These are phyloP conservation scores for Staphylotrichum tortipilum DNA, from an alignment of 495 filamentous ascomycete genomes.

Conservation along the genomic window DNA sequence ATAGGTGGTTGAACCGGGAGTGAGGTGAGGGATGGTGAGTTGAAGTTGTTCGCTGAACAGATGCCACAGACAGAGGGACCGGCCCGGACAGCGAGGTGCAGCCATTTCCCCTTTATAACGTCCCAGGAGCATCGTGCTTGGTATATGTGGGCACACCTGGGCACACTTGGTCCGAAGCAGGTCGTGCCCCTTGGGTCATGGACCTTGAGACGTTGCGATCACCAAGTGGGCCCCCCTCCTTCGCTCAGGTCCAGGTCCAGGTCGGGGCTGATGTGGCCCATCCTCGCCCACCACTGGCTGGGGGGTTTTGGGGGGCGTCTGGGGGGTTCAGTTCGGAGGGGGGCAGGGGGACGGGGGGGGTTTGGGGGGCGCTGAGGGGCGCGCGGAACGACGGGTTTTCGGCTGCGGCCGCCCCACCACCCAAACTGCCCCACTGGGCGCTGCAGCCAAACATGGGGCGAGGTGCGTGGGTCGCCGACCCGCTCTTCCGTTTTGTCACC, in stretches of 20 bases:
- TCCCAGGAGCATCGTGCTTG: not conserved
- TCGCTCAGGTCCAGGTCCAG: conserved; percentile 1
- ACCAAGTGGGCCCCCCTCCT: conserved; percentile 7
- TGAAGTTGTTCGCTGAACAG: too few species aligned
- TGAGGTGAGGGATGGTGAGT: not conserved
- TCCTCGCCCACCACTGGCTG: too few species aligned
- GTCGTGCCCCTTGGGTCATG: conserved; percentile 1
- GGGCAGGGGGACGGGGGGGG: too few species aligned
- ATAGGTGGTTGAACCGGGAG: too few species aligned
- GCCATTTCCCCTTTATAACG: conserved; percentile 1
- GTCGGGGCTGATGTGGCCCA: too few species aligned
- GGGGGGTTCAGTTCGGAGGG: too few species aligned
- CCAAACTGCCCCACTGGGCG: conserved; percentile 3
- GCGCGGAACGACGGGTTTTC: conserved; percentile 1
- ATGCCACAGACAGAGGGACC: not conserved
- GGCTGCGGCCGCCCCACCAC: conserved; percentile 3
- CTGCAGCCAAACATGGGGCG: not conserved
- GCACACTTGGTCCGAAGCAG: not conserved
- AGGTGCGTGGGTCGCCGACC: not conserved
- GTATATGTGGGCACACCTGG: not conserved
- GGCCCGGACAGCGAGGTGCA: not conserved
- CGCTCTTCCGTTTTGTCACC: conserved; percentile 8
- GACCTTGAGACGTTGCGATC: not conserved
- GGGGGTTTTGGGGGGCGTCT: too few species aligned
- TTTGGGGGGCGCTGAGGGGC: too few species aligned